Base-by-base conservation (phyloP, 179 eudicot genomes). In the Gypsophila paniculata region DNA sequence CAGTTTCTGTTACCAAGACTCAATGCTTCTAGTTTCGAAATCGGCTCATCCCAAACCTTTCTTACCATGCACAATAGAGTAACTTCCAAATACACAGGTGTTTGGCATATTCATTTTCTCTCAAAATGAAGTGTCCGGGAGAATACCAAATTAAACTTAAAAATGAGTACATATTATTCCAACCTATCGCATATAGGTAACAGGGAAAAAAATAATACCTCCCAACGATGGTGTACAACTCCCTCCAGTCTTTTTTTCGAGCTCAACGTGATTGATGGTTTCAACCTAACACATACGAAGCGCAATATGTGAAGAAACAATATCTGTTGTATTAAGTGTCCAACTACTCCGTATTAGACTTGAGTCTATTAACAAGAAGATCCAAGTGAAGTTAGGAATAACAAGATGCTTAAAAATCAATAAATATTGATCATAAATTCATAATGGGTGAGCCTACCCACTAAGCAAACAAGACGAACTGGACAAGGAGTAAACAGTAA, bases 181-280 rank as follows among this genome's bases (percentile, higher is more conserved):
- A 52, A 51, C 64, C 29, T 46, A 65, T 42, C 65, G 54, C 26
- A 36, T 9, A 18, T 52, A 32, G n/a, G 49, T 52, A 8, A 68
- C 32, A 67, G 0, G 54, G 53, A 29, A 64, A 74, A 68, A 19
- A 19, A 65, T 8, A 68, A 29, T 87, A 93, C 98, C 96, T 89
- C 93, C 86, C 88, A 87, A 48, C 82, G 86, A 17, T 87, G 87
- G 58, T 79, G 81, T 61, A 86, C 83, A 78, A 84, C 88, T 80
- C 80, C 86, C 71, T 84, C 88, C 74, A 80, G 90, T 76, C 86
- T 89, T 85, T 86, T 89, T 79, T 80, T 91, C 39, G 85, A 81
- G 74, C 86, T 85, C 67, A 75, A 62, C 64, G 67, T 77, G 21
- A 15, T 76, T 6, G 87, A 82, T 77, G 93, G 89, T 72, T 82